phyloP scores from a whole-genome alignment of 495 filamentous ascomycete species.

The Aspergillus biplanus region DNA sequence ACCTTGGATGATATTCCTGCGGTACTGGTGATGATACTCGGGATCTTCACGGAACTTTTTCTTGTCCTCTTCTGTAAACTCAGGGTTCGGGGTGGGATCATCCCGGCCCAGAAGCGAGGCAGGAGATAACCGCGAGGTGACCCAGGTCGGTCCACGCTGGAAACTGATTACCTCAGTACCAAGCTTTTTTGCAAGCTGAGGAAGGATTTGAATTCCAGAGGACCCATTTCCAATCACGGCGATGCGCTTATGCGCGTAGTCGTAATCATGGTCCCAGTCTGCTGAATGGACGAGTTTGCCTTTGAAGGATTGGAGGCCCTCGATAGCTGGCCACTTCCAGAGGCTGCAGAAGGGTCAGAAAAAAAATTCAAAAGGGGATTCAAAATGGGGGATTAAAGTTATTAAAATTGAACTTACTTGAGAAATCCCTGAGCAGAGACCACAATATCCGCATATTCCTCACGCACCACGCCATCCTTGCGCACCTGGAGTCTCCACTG shows the following conservation, averaged over 20 bases:
- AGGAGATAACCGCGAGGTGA: constrained; percentile 29
- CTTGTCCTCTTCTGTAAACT: constrained; percentile 24
- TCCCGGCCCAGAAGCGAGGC: constrained; percentile 34
- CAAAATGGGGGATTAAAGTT: too few species aligned
- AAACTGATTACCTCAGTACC: constrained; percentile 32
- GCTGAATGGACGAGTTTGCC: constrained; percentile 57
- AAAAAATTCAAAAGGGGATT: too few species aligned
- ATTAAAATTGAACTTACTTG: constrained; percentile 6
- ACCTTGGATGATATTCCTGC: constrained; percentile 36
- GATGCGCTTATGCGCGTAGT: constrained; percentile 51
- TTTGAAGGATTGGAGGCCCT: constrained; percentile 50
- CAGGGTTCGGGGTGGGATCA: constrained; percentile 1
- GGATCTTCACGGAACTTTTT: constrained; percentile 19
- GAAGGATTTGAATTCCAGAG: constrained; percentile 56
- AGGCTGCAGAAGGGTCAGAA: too few species aligned
- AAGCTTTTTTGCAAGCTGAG: constrained; percentile 44
- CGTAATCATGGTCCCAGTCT: constrained; percentile 45
- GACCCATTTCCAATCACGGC: constrained; percentile 56
- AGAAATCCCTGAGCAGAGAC: constrained; percentile 34
- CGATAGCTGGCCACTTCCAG: constrained; percentile 47
- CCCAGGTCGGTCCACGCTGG: constrained; percentile 35
- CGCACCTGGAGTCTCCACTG: constrained; percentile 35
- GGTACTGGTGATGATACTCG: constrained; percentile 28
- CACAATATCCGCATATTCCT: constrained; percentile 54
- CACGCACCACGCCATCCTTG: constrained; percentile 22